These are phyloP conservation scores for Yamadazyma atmosphaerica DNA, from an alignment of 1,139 yeast genomes.

Conservation along the genomic window DNA sequence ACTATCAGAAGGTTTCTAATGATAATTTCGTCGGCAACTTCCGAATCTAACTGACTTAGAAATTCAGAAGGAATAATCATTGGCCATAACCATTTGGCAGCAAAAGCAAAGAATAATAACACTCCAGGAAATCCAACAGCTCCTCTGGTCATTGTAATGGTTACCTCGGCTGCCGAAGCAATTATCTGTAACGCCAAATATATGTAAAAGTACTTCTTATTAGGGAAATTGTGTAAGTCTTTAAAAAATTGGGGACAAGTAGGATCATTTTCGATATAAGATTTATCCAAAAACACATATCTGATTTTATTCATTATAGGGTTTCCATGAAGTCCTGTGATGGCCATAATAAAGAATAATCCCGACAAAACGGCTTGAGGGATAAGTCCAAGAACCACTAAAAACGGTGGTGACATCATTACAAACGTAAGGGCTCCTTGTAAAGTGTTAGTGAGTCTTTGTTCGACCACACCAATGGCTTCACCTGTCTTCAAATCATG, in stretches of 20 bases:
- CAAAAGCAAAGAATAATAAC: slow-evolving; percentile 51
- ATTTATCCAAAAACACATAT: slow-evolving; percentile 64
- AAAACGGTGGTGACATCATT: slow-evolving; percentile 86
- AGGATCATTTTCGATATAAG: slow-evolving; percentile 35
- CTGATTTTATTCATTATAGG: slow-evolving; percentile 63
- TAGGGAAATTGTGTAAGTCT: slow-evolving; percentile 33
- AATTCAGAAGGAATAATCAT: slow-evolving; percentile 62
- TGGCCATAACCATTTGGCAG: slow-evolving; percentile 74
- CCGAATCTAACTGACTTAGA: slow-evolving; percentile 63
- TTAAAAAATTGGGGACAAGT: slow-evolving; percentile 38
- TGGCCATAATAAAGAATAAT: slow-evolving; percentile 88
- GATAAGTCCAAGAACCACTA: slow-evolving; percentile 76
- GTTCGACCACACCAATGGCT: slow-evolving; percentile 75
- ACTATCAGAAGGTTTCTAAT: slow-evolving; percentile 15
- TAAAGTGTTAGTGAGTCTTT: slow-evolving; percentile 75
- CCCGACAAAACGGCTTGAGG: slow-evolving; percentile 96
- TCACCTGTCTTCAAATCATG: slow-evolving; percentile 44
- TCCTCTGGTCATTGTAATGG: slow-evolving; percentile 80
- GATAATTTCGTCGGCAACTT: slow-evolving; percentile 55
- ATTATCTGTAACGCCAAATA: slow-evolving; percentile 60
- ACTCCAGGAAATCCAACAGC: slow-evolving; percentile 96
- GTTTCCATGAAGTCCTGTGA: slow-evolving; percentile 71
- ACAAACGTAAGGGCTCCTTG: slow-evolving; percentile 86
- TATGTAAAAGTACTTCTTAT: slow-evolving; percentile 49
- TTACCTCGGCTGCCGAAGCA: slow-evolving; percentile 80